Base-by-base conservation (phyloP, 1,284 basidiomycete genomes). In the Ustilago crameri region DNA sequence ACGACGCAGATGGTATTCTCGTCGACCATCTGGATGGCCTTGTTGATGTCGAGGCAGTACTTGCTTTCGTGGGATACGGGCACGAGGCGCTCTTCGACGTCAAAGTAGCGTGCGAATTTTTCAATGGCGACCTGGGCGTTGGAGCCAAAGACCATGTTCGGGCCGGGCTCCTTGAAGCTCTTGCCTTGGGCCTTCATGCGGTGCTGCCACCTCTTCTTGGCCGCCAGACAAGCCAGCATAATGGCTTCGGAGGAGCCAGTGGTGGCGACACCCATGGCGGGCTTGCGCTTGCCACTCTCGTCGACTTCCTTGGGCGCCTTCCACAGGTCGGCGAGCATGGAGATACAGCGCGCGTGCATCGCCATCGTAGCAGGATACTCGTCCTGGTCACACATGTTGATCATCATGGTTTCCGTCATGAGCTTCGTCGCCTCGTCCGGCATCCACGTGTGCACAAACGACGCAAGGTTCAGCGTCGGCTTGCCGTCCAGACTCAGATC, bases 161-260 rank as follows among this genome's bases (percentile, higher is more conserved):
- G 89, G 5, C 89, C 51, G n/a, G 75, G 79, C 23, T 79, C 71
- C 49, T 79, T 76, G 64, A 75, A 77, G 20, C 51, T 55, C 58
- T 83, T 83, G 38, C 94, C 94, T 1, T 88, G 88, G 0, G 89
- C 90, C 85, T 93, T 94, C 84, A 91, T 90, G 81, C 88, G 90
- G 69, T 89, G 89, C 84, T 97, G 94, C 95, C 95, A 97, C 47
- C 90, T 87, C 79, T 91, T 91, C 86, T 98, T 98, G 89, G 97
- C 91, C 17, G 95, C 93, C 20, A 98, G 88, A 43, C 93, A 94
- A 17, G 93, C 94, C 8, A 96, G 90, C 84, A 94, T 92, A 77
- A 95, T 83, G 3, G 84, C 94, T 84, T 96, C 93, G 2, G 93
- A 94, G 0, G 92, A 93, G 8, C 95, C 95, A 1, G 94, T 95